Percentiles rank a stretch among this genome's conserved stretches.
These are phyloP conservation scores for Lepiota brunneoincarnata DNA, from an alignment of 768 basidiomycete genomes.

Conservation along the genomic window DNA sequence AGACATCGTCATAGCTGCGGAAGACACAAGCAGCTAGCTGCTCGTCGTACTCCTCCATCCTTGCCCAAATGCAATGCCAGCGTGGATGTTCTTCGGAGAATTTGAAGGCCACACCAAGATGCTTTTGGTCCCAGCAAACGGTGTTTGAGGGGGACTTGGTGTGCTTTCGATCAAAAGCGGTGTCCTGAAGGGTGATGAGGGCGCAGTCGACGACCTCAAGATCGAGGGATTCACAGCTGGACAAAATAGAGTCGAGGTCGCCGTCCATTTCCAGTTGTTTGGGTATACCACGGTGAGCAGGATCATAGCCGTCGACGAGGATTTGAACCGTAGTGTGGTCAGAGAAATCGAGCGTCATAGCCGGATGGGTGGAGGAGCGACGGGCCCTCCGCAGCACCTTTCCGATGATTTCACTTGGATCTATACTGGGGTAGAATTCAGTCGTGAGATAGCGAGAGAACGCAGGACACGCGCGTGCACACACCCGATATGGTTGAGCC, in stretches of 20 bases:
- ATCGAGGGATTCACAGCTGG: constrained; percentile 28
- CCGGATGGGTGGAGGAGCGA: constrained; percentile 42
- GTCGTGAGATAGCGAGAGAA: neutral
- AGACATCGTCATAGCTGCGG: constrained; percentile 60
- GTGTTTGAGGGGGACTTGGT: constrained; percentile 24
- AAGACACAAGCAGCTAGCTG: constrained; percentile 40
- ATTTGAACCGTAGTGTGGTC: constrained; percentile 45
- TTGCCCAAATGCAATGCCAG: constrained; percentile 71
- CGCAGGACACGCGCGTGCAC: neutral
- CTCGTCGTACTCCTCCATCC: constrained; percentile 48
- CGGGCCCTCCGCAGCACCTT: constrained; percentile 38
- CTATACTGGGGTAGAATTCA: constrained; percentile 26
- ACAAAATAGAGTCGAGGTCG: constrained; percentile 35
- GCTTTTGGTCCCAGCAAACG: constrained; percentile 43
- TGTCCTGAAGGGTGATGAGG: constrained; percentile 53
- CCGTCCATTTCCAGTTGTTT: constrained; percentile 56
- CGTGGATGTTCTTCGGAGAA: constrained; percentile 37
- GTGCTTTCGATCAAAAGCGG: constrained; percentile 46
- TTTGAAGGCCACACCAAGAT: constrained; percentile 51
- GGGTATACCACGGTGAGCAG: constrained; percentile 51
- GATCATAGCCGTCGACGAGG: constrained; percentile 64
- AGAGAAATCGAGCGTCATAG: constrained; percentile 44
- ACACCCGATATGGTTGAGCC: constrained; percentile 29
- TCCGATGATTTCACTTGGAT: constrained; percentile 41
- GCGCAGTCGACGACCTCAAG: constrained; percentile 51